Conservation (phyloP, 2,329 filamentous ascomycete genomes). For the Aureobasidium sp. region DNA sequence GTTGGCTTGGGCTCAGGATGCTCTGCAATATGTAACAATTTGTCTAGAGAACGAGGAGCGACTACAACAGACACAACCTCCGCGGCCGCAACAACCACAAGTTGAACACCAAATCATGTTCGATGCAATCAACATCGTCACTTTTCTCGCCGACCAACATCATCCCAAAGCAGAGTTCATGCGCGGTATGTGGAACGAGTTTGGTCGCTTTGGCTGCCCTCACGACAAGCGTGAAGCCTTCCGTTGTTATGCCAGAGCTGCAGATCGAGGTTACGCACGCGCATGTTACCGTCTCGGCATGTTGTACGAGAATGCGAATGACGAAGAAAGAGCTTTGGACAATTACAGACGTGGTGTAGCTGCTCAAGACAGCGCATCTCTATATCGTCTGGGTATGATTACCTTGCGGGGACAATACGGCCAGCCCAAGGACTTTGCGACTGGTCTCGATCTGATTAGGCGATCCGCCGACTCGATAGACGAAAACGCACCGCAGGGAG, state of each 20-base stretch:
- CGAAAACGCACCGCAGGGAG: slow-evolving; percentile 96
- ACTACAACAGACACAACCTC: slow-evolving; percentile 56
- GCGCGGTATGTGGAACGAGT: slow-evolving; percentile 96
- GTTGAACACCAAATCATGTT: slow-evolving; percentile 88
- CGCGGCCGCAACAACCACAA: slow-evolving; percentile 80
- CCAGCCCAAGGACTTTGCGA: slow-evolving; percentile 81
- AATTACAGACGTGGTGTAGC: slow-evolving; percentile 89
- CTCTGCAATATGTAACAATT: slow-evolving; percentile 88
- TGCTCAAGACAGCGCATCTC: slow-evolving; percentile 87
- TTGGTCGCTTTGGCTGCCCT: slow-evolving; percentile 93
- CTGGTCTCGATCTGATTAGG: slow-evolving; percentile 84
- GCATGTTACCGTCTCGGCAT: slow-evolving; percentile 98
- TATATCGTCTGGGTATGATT: slow-evolving; percentile 96
- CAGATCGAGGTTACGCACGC: slow-evolving; percentile 85
- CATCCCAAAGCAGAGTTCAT: slow-evolving; percentile 97
- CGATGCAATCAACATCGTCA: slow-evolving; percentile 93
- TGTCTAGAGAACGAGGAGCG: slow-evolving; percentile 80
- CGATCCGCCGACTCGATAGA: slow-evolving; percentile 88
- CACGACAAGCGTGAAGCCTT: slow-evolving; percentile 97
- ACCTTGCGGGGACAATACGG: slow-evolving; percentile 94
- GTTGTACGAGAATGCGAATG: slow-evolving; percentile 97
- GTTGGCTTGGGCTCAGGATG: slow-evolving; percentile 95
- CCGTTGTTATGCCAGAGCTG: slow-evolving; percentile 84
- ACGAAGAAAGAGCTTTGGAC: slow-evolving; percentile 88
- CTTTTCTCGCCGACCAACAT: slow-evolving; percentile 88